phyloP scores from a whole-genome alignment of 2,329 filamentous ascomycete genomes.

The Sporothrix variecibatus region DNA sequence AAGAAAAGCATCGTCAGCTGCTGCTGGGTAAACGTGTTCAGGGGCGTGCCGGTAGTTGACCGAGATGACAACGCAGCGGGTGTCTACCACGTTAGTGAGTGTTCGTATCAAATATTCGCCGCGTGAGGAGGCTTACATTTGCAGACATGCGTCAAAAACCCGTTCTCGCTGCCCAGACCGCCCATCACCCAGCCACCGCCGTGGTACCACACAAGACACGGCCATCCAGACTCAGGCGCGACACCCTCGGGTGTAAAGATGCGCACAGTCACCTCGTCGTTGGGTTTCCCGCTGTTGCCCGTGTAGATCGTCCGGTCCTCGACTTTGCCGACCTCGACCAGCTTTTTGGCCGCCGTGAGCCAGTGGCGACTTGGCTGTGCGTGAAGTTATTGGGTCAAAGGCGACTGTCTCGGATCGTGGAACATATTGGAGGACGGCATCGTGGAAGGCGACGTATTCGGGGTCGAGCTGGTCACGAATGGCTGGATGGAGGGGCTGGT shows the following conservation, averaged over 20 bases:
- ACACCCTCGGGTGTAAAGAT: conserved; percentile 53
- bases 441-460: conserved; percentile 43
- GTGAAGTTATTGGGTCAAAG: conserved; percentile 9
- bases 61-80: conserved; percentile 20
- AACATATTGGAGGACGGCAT: conserved; percentile 42
- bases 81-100: not conserved
- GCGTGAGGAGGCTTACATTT: not conserved
- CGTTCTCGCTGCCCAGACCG: conserved; percentile 60
- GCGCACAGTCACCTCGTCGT: conserved; percentile 43
- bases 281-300: conserved; percentile 44
- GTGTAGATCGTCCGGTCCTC: conserved; percentile 45
- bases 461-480: conserved; percentile 41
- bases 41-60: conserved; percentile 50
- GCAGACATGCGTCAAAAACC: conserved; percentile 57
- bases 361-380: conserved; percentile 20
- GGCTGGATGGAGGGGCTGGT: conserved; percentile 40
- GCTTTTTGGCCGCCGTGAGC: conserved; percentile 19
- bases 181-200: conserved; percentile 62
- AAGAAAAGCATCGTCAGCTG: conserved; percentile 60
- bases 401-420: conserved; percentile 36
- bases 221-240: conserved; percentile 51
- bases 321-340: conserved; percentile 45
- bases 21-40: conserved; percentile 58
- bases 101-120: not conserved
- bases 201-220: conserved; percentile 58